A percentile compares a stretch with the other conserved stretches of the same genome.
phyloP scores from a whole-genome alignment of 768 basidiomycete species.

The Xerocomus spinulosus region DNA sequence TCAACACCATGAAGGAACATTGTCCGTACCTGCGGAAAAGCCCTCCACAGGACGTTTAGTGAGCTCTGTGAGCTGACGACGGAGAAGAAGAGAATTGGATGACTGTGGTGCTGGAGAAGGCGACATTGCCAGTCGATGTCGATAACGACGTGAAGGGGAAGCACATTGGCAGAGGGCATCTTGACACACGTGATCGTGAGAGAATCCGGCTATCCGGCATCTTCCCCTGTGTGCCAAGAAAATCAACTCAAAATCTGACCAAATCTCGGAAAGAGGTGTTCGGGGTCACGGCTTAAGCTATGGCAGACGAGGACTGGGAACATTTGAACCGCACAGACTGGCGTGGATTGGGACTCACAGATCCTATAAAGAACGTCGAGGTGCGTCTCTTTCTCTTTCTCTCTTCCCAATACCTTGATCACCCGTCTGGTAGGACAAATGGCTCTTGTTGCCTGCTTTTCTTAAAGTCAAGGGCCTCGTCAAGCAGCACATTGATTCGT shows the following conservation, averaged over 20 bases:
- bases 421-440: constrained; percentile 74
- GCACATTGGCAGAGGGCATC: too few species aligned
- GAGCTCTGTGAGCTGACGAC: constrained; percentile 78
- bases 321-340: constrained; percentile 52
- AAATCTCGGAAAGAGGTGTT: too few species aligned
- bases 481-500: constrained; percentile 98
- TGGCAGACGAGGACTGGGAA: constrained; percentile 62
- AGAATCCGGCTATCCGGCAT: too few species aligned
- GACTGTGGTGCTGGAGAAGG: constrained; percentile 30
- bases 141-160: too few species aligned
- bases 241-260: too few species aligned
- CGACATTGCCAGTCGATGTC: constrained; percentile 15
- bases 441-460: constrained; percentile 94
- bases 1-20: constrained; percentile 23
- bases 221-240: too few species aligned
- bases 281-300: background rate
- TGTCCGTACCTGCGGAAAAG: constrained; percentile 80
- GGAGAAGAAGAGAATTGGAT: constrained; percentile 54
- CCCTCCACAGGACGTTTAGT: constrained; percentile 93
- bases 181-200: too few species aligned
- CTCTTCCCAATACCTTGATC: constrained; percentile 3
- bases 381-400: constrained; percentile 40
- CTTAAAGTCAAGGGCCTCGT: constrained; percentile 97
- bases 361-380: constrained; percentile 88
- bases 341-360: constrained; percentile 77